These are phyloP conservation scores for Lentinula guzmanii DNA, from an alignment of 768 basidiomycete genomes.

Conservation along the genomic window DNA sequence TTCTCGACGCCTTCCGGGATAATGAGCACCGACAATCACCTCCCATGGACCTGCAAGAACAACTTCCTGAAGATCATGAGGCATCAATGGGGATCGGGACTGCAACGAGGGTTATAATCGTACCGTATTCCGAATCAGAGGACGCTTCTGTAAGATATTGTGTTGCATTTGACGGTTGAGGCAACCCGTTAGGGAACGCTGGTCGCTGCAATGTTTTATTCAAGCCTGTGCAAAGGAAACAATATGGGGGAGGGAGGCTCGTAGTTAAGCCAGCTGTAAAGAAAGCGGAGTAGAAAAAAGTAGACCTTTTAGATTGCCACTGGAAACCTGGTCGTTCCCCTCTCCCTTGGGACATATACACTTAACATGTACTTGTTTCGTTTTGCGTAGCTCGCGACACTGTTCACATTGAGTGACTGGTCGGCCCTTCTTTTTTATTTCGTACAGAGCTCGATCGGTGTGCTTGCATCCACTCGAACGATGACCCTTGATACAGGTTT, in stretches of 20 bases:
- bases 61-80: conserved; percentile 30
- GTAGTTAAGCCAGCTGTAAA: conserved; percentile 33
- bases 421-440: conserved; percentile 91
- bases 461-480: conserved; percentile 89
- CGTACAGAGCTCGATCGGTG: conserved; percentile 81
- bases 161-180: conserved; percentile 54
- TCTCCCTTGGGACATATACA: conserved; percentile 72
- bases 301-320: conserved; percentile 59
- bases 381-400: conserved; percentile 81
- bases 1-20: conserved; percentile 38
- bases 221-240: conserved; percentile 31
- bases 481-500: conserved; percentile 95
- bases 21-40: conserved; percentile 54
- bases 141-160: conserved; percentile 40
- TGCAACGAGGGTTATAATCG: conserved; percentile 30
- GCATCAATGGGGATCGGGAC: conserved; percentile 22
- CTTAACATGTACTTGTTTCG: conserved; percentile 81
- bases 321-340: conserved; percentile 36
- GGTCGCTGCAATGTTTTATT: conserved; percentile 60
- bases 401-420: conserved; percentile 88
- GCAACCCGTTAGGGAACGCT: conserved; percentile 77
- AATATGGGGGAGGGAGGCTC: conserved; percentile 25
- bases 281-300: conserved; percentile 13
- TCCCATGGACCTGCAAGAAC: conserved; percentile 42
- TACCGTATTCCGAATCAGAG: conserved; percentile 60